Evolutionary conservation across 345 rosid genomes (phyloP), one percentile per base, ranked within the genome.

Genomic region (Citrus medica): DNA sequence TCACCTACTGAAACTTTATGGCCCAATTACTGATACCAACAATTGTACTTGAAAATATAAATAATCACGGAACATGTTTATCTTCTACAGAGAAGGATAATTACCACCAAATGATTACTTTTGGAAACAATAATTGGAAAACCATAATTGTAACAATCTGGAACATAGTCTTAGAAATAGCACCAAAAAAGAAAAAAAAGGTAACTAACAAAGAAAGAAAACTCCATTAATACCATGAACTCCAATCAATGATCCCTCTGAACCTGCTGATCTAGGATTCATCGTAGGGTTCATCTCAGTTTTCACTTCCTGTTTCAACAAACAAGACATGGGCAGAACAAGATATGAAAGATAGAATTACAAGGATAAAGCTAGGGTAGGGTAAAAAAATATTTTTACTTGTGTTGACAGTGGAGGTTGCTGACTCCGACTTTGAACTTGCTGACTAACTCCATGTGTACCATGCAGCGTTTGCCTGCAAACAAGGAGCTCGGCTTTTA

Each of bases 211-310:
- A 40, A 51, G 77, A 7, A 64, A 62, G 28, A 48, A n/a, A 61
- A 38, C 56, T 14, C 13, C 37, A 77, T 65, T 7, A 67, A 59
- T 84, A 87, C 92, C 92, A 51, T 82, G 90, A 79, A 76, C 80
- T 78, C 90, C 89, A 73, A 83, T 40, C 62, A 84, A 53, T 25
- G 90, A 81, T 78, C 90, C 90, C 33, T 84, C 89, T 5, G 70
- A 37, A 61, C 82, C 87, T 62, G 71, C 79, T 55, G 71, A 73
- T 79, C 88, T 85, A 25, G 86, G 77, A 76, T 30, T 81, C 77
- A 87, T 78, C 86, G 84, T 86, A 78, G 90, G 72, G 79, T 65
- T 86, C 77, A 88, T 82, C 69, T 86, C 87, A 75, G 78, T 83
- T 83, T 82, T 86, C 27, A 79, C 60, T 51, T 80, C 89, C 90